Evolutionary conservation across 108 stramenopile genomes (phyloP), one percentile per base, ranked within the genome.

Genomic region (Epithemia pelagica): DNA sequence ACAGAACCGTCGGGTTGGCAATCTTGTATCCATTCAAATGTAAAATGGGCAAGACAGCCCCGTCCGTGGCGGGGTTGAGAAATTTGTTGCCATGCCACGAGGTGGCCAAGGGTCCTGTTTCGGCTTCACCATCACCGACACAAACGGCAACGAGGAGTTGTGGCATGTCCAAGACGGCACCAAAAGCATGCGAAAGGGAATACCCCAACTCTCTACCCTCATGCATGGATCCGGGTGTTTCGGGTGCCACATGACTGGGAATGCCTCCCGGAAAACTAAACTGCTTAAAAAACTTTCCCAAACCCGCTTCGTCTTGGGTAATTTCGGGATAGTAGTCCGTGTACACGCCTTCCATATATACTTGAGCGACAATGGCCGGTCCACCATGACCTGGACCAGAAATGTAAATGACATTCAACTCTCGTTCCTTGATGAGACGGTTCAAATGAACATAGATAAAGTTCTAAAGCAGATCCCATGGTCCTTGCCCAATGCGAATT

Each of bases 31-130:
- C 69, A 64, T 70, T 70, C 26, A 70, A 54, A 55, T 70, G 69
- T 53, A 70, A 61, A 30, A 70, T 70, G 20, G 69, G 69, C 51
- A 70, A 64, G 28, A 70, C 69, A 19, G 46, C 69, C 25, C 69
- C 69, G 62, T 70, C 69, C 28, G 62, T 70, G 31, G 61, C 61
- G 22, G 69, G 69, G 33, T 70, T 70, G 24, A 70, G 53, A 37
- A 70, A 70, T 31, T 70, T 70, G 62, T 70, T 70, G 28, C 32
- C 62, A 32, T 70, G 69, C 69, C 69, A 70, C 27, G 32, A 51
- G 18, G 69, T 70, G 26, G 69, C 69, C 62, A 70, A 64, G n/a
- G 69, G 69, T 26, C 69, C 69, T 53, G 69, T 70, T 62, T 70
- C 69, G 7, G 69, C 69, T 64, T 70, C 69, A 29, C 69, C 69